Evolutionary conservation across 352 stramenopile genomes (phyloP).

Genomic region (Pythium sp.): DNA sequence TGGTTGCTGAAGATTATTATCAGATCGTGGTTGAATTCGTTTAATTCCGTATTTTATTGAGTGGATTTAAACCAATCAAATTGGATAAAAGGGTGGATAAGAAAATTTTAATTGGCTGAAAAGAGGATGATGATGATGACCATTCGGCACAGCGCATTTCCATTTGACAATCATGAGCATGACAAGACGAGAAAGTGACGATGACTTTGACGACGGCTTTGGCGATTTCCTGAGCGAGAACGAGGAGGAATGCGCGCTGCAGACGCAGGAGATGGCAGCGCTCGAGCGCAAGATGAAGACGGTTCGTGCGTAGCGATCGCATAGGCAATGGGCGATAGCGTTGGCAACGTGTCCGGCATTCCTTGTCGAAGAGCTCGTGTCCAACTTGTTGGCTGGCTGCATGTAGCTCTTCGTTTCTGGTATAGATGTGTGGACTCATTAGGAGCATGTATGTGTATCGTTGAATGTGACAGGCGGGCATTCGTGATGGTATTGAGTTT

Average conservation of each 20-base stretch:
- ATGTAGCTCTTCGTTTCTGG: neutral
- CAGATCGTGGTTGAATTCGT: neutral
- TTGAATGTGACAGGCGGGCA: constrained; percentile 35
- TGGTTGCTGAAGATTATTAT: neutral
- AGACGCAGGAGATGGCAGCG: constrained; percentile 48
- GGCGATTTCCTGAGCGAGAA: constrained; percentile 58
- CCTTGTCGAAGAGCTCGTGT: neutral
- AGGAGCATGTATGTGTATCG: neutral
- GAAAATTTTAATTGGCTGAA: neutral
- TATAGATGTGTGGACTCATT: neutral
- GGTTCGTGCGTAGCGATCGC: constrained; percentile 22
- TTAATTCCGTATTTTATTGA: neutral
- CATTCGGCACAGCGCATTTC: neutral
- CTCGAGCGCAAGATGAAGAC: constrained; percentile 62
- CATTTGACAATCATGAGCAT: neutral
- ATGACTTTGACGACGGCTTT: constrained; percentile 52
- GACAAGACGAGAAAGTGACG: neutral
- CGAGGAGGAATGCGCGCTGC: constrained; percentile 42
- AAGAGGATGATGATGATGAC: neutral
- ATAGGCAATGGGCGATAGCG: neutral
- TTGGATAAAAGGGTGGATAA: too few species aligned
- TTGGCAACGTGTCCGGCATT: neutral
- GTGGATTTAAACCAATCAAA: neutral
- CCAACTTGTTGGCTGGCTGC: constrained; percentile 5
- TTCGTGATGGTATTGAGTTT: constrained; percentile 65